These are phyloP conservation scores for Podospora didyma DNA, from an alignment of 495 filamentous ascomycete species.

Conservation along the genomic window DNA sequence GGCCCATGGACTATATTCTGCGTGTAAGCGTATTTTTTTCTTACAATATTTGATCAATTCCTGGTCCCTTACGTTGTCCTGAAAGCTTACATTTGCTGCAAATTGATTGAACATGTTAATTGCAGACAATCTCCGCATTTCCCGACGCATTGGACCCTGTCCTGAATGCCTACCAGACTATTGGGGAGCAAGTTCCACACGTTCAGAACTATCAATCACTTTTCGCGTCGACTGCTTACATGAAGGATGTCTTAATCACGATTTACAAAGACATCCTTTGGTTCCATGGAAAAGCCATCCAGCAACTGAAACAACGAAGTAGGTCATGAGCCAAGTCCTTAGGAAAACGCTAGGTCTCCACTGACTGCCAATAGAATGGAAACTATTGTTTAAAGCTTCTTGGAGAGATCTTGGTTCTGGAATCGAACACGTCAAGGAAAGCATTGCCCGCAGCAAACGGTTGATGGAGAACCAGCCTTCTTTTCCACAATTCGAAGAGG, in stretches of 20 bases:
- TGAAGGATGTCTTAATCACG: constrained; percentile 18
- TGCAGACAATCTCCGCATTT: background rate
- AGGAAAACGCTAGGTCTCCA: too few relatives aligned
- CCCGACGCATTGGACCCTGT: background rate
- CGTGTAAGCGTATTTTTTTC: constrained; percentile 25
- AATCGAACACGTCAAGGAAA: constrained; percentile 29
- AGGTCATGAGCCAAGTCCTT: too few relatives aligned
- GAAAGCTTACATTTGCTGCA: background rate
- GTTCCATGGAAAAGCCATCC: constrained; percentile 37
- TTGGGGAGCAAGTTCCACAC: background rate
- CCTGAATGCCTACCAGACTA: background rate
- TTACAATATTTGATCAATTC: background rate
- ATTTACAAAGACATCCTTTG: constrained; percentile 43
- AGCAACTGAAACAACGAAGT: constrained; percentile 24
- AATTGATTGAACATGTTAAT: background rate
- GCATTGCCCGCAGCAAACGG: constrained; percentile 28
- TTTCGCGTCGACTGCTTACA: background rate
- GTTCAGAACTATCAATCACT: background rate
- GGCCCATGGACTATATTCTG: constrained; percentile 5
- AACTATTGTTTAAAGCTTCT: constrained; percentile 25
- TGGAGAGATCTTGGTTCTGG: constrained; percentile 37
- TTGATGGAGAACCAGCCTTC: constrained; percentile 8
- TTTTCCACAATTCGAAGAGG: background rate
- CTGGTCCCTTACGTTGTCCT: too few relatives aligned
- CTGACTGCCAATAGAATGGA: constrained; percentile 22